phyloP scores from a whole-genome alignment of 768 basidiomycete species.

The Termitomyces sp. region DNA sequence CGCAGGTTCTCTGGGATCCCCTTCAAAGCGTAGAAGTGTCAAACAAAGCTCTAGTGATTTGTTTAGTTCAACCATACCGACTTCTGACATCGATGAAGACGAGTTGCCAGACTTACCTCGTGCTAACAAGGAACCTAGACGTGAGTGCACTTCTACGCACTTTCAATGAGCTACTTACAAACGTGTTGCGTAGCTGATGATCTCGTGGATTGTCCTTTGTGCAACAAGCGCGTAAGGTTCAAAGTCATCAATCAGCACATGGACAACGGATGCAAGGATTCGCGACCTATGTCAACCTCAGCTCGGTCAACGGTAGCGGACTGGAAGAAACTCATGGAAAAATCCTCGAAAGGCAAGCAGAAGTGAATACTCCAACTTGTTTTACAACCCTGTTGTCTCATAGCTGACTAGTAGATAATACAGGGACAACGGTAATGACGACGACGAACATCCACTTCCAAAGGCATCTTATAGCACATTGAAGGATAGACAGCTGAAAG shows the following conservation, averaged over 20 bases:
- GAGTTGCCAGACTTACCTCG: slow-evolving; percentile 14
- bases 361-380: slow-evolving; percentile 13
- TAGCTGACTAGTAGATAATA: too few species aligned
- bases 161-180: neutral
- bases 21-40: slow-evolving; percentile 15
- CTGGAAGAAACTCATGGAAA: slow-evolving; percentile 43
- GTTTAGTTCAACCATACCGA: slow-evolving; percentile 17
- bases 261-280: slow-evolving; percentile 49
- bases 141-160: slow-evolving; percentile 4
- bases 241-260: slow-evolving; percentile 58
- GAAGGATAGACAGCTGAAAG: slow-evolving; percentile 54
- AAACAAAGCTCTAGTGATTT: slow-evolving; percentile 6
- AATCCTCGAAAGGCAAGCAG: slow-evolving; percentile 37
- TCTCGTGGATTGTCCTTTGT: slow-evolving; percentile 59
- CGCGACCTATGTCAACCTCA: slow-evolving; percentile 19
- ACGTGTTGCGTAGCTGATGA: slow-evolving; percentile 23
- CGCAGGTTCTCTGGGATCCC: slow-evolving; percentile 13
- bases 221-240: slow-evolving; percentile 37
- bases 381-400: neutral
- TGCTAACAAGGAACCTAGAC: neutral
- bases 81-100: slow-evolving; percentile 31
- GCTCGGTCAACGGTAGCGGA: slow-evolving; percentile 22
- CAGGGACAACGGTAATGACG: slow-evolving; percentile 18
- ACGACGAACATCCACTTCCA: slow-evolving; percentile 44
- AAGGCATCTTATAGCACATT: slow-evolving; percentile 61